Evolutionary conservation across 2,329 filamentous ascomycete species (phyloP), one percentile per base, ranked within the genome.

Genomic region (Fonsecaea pedrosoi): DNA sequence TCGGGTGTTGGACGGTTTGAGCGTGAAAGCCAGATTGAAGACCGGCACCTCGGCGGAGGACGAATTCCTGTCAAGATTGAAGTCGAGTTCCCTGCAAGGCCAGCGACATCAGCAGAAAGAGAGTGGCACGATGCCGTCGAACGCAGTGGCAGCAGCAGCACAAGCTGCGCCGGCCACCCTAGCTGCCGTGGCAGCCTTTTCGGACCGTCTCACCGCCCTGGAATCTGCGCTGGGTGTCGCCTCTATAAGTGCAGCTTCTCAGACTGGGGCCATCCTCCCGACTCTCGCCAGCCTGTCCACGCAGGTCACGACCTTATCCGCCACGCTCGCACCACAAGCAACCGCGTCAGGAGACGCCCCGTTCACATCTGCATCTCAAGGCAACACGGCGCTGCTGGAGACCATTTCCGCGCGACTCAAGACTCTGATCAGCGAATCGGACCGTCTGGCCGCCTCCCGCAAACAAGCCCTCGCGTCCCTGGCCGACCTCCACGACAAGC

Each of bases 181-280:
- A 87, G 89, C 38, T 91, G 93, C 77, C 90, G 92, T 72, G 6
- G 92, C 94, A 30, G 91, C 95, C 69, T 97, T 99, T 74, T 94
- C 98, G 76, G 85, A 87, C 35, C 88, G 95, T 4, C 86, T 99
- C 21, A 82, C 90, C 2, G 82, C 90, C 35, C 82, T 99, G 56
- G 95, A 99, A 81, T 88, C 88, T 71, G 86, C 89, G 1, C 85
- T 99, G 34, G 95, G 95, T 9, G 85, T 97, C 57, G 90, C 88
- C 48, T 88, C 89, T 25, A 87, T 89, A 0, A 85, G 87, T 10
- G 85, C 90, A 0, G 77, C 79, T 65, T 73, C 80, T 54, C 71
- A 75, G 30, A 75, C 77, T 38, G 76, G 76, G 25, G 91, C 94
- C 34, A 89, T 99, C 50, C 84, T 98, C 18, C 92, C 92, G 2